Evolutionary conservation across 345 rosid genomes (phyloP), one percentile per base, ranked within the genome.

Genomic region (Garcia nutans): DNA sequence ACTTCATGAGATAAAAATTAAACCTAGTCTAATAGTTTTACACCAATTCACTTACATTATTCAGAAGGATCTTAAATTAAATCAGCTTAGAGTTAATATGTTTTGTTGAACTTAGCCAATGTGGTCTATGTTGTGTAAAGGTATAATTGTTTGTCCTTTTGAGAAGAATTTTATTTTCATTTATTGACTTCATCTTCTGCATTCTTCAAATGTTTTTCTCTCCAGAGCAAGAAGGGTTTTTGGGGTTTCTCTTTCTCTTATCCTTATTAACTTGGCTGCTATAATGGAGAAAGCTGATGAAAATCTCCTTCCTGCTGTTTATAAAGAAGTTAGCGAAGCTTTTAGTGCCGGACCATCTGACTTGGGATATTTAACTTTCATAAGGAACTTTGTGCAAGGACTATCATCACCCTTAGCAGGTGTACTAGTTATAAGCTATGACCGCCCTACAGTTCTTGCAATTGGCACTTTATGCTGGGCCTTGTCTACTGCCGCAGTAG

Each of bases 261-360:
- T 96, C 57, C 90, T 93, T 1, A 96, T 96, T 82, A 93, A 96
- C 85, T 72, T 96, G 87, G 98, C 96, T 68, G 92, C 98, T 49
- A 88, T 93, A 47, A 96, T 96, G 99, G 99, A 96, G 73, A 84
- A 94, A 10, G 98, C 99, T 31, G 99, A 96, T 44, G 99, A 96
- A 84, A 96, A 93, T 81, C 93, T 93, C 41, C 88, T 96, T 37
- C 99, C 98, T 4, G 79, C 99, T 19, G 98, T 96, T 60, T 93
- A 96, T 78, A 96, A 91, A 89, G 99, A 96, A 96, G 97, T 96
- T 57, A 96, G 99, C 64, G 98, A 91, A 87, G 96, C 97, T 44
- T 96, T 96, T 81, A 88, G 80, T 58, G 97, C 94, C 1, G 98
- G 99, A 15, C 97, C 99, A 8, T 88, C 96, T 41, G 97, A 96